Percentiles rank a stretch among this genome's conserved stretches.
Conservation (phyloP, 2,329 filamentous ascomycete genomes). For the Grosmannia serpens region DNA sequence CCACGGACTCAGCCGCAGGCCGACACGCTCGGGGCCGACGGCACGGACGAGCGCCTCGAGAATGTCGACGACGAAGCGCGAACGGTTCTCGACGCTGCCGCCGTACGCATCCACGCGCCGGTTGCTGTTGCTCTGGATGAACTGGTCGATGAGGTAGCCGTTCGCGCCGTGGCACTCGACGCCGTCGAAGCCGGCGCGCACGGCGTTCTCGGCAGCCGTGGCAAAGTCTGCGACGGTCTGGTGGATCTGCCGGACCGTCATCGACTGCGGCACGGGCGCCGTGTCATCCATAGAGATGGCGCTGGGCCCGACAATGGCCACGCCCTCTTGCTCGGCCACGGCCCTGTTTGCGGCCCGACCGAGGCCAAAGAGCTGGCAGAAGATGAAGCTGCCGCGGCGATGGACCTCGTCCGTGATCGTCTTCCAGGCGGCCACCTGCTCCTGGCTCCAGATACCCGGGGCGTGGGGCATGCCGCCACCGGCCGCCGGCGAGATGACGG, state of each 20-base stretch:
- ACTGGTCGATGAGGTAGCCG: conserved; percentile 38
- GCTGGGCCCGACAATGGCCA: conserved; percentile 21
- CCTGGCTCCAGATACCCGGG: conserved; percentile 8
- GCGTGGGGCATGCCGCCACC: conserved; percentile 5
- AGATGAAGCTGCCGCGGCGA: conserved; percentile 8
- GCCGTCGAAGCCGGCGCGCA: conserved; percentile 40
- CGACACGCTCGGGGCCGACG: conserved; percentile 35
- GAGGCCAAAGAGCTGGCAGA: conserved; percentile 38
- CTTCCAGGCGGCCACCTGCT: conserved; percentile 10
- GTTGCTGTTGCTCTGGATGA: conserved; percentile 41
- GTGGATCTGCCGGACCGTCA: conserved; percentile 30
- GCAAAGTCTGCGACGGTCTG: conserved; percentile 20
- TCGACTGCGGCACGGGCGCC: conserved; percentile 19
- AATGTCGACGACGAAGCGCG: conserved; percentile 39
- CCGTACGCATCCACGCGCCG: conserved; percentile 42
- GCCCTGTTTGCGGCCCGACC: conserved; percentile 24
- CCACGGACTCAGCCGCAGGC: conserved; percentile 45
- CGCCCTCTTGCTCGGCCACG: conserved; percentile 16
- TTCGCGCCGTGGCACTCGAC: conserved; percentile 29
- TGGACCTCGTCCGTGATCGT: conserved; percentile 11
- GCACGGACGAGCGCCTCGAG: conserved; percentile 36
- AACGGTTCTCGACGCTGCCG: conserved; percentile 42
- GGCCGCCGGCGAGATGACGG: neutral
- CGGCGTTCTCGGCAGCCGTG: conserved; percentile 27
- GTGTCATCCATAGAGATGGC: conserved; percentile 30